phyloP scores from a whole-genome alignment of 805 yeast species.

The Suhomyces sp. region DNA sequence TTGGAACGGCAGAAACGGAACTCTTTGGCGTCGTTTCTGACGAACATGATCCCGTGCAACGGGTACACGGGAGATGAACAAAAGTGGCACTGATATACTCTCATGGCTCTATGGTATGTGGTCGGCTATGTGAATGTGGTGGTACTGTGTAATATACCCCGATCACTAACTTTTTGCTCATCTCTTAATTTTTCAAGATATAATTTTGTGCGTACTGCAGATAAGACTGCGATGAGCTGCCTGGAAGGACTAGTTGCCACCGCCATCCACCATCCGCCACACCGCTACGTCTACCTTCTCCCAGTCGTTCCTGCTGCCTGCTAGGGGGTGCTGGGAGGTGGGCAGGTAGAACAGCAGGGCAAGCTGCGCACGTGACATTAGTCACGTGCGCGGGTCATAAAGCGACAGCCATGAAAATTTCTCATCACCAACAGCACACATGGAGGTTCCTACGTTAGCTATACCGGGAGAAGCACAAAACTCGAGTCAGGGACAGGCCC shows the following conservation, averaged over 20 bases:
- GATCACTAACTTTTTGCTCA: neutral
- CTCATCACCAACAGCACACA: constrained; percentile 20
- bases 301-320: too few species aligned
- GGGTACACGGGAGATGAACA: constrained; percentile 93
- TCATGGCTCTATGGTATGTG: constrained; percentile 47
- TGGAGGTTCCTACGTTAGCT: constrained; percentile 55
- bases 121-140: neutral
- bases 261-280: too few species aligned
- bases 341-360: too few species aligned
- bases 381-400: neutral
- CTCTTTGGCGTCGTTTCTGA: constrained; percentile 96
- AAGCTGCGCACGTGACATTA: neutral
- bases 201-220: neutral
- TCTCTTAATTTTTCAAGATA: constrained; percentile 2
- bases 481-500: constrained; percentile 19
- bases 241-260: neutral
- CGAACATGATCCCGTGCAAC: constrained; percentile 91
- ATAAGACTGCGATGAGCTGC: constrained; percentile 1
- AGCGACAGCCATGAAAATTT: neutral
- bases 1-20: constrained; percentile 96
- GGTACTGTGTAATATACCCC: neutral
- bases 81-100: constrained; percentile 90
- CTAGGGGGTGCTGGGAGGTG: too few species aligned
- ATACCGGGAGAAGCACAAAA: constrained; percentile 49
- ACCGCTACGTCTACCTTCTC: too few species aligned